Percentiles rank a stretch among this genome's conserved stretches.
Evolutionary conservation across 805 yeast genomes (phyloP).

Genomic region (Suhomyces faveliae): DNA sequence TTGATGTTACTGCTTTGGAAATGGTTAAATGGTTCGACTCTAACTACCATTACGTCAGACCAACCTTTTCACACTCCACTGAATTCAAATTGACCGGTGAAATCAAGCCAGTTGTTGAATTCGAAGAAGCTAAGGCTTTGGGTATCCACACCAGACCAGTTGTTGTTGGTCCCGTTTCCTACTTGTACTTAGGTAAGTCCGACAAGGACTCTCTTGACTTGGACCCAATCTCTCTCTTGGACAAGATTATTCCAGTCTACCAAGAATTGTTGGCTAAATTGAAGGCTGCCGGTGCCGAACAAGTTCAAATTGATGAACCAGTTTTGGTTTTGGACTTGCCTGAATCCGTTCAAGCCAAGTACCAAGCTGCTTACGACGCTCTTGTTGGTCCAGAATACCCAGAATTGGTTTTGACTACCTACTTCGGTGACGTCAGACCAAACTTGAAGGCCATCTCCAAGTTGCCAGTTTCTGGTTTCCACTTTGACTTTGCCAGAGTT

Average conservation of each 20-base stretch:
- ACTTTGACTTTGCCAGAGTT: constrained; percentile 92
- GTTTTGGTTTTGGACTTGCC: constrained; percentile 91
- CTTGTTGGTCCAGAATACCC: constrained; percentile 64
- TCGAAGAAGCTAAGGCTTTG: constrained; percentile 93
- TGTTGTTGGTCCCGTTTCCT: constrained; percentile 93
- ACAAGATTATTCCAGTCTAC: constrained; percentile 91
- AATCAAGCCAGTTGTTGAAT: constrained; percentile 95
- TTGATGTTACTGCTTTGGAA: constrained; percentile 97
- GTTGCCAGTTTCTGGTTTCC: constrained; percentile 93
- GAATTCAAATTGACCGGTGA: constrained; percentile 85
- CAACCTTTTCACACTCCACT: constrained; percentile 94
- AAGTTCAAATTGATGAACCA: constrained; percentile 98
- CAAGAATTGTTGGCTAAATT: constrained; percentile 84
- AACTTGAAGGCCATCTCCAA: constrained; percentile 85
- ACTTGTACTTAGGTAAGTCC: constrained; percentile 93
- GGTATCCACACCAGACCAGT: constrained; percentile 99
- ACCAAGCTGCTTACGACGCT: constrained; percentile 81
- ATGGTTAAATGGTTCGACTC: constrained; percentile 99
- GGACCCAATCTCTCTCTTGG: constrained; percentile 87
- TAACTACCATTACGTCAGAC: constrained; percentile 99
- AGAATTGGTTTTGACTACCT: constrained; percentile 80
- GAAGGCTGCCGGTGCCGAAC: constrained; percentile 90
- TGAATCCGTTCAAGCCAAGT: constrained; percentile 77
- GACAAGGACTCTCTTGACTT: constrained; percentile 96
- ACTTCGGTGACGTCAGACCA: constrained; percentile 98